These are phyloP conservation scores for Vigna angularis DNA, from an alignment of 306 rosid genomes.

Conservation along the genomic window DNA sequence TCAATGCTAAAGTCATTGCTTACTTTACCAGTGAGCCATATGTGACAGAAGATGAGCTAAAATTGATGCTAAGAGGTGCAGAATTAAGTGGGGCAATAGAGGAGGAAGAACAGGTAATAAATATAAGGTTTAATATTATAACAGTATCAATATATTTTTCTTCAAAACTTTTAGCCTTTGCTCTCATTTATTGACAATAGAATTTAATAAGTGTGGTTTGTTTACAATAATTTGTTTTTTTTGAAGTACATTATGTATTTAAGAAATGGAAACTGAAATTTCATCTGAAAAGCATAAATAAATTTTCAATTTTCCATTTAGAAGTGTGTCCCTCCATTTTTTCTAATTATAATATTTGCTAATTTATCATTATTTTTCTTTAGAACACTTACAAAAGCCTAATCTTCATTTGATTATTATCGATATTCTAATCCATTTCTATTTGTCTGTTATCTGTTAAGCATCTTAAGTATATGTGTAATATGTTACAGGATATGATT, in stretches of 20 bases:
- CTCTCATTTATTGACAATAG: constrained; percentile 1
- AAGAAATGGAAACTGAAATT: constrained; percentile 25
- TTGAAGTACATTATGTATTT: not conserved
- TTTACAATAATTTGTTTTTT: not conserved
- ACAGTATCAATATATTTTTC: constrained; percentile 30
- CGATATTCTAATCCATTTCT: not conserved
- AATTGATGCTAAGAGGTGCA: constrained; percentile 98
- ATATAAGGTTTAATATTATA: constrained; percentile 28
- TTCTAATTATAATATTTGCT: not conserved
- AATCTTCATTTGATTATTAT: constrained; percentile 6
- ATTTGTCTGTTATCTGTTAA: constrained; percentile 20
- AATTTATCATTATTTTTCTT: constrained; percentile 22
- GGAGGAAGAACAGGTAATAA: constrained; percentile 98
- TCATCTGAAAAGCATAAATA: constrained; percentile 8
- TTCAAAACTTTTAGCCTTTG: constrained; percentile 23
- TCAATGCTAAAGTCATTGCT: constrained; percentile 30
- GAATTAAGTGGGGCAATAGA: constrained; percentile 99
- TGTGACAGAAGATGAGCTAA: constrained; percentile 98
- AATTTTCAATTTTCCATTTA: constrained; percentile 18
- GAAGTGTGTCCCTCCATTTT: not conserved
- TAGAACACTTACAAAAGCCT: constrained; percentile 2
- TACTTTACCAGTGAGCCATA: constrained; percentile 80
- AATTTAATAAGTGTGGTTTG: constrained; percentile 1
- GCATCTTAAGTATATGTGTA: constrained; percentile 17
- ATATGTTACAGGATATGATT: constrained; percentile 84